A percentile compares a stretch with the other conserved stretches of the same genome.
These are phyloP conservation scores for Cladobotryum mycophilum DNA, from an alignment of 2,329 filamentous ascomycete genomes.

Conservation along the genomic window DNA sequence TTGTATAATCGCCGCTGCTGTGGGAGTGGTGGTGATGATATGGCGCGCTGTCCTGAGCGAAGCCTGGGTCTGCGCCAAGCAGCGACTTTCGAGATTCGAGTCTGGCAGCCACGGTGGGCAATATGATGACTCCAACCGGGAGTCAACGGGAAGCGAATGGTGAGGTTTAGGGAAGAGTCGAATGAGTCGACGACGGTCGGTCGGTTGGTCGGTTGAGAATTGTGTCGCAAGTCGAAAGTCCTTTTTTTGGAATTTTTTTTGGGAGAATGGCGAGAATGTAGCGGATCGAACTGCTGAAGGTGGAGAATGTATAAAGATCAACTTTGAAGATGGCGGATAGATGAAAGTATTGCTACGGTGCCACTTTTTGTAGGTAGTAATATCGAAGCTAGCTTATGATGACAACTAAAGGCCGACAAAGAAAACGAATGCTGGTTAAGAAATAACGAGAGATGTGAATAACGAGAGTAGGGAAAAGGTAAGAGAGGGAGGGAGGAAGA, in stretches of 20 bases:
- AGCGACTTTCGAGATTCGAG: conserved; percentile 36
- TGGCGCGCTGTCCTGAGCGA: conserved; percentile 25
- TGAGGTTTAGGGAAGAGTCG: neutral
- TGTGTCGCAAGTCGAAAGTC: neutral
- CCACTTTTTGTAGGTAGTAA: no score
- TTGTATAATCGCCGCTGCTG: conserved; percentile 22
- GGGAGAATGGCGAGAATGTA: neutral
- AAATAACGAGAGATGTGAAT: neutral
- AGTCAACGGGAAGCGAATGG: conserved; percentile 21
- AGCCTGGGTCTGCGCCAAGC: conserved; percentile 33
- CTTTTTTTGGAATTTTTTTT: neutral
- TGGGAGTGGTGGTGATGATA: conserved; percentile 19
- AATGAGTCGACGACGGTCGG: neutral
- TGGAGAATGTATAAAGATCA: neutral
- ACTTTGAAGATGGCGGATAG: no score
- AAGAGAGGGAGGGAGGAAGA: neutral
- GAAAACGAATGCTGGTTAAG: neutral
- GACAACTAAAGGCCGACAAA: neutral
- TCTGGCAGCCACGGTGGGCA: conserved; percentile 33
- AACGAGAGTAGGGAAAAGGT: neutral
- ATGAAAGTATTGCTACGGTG: no score
- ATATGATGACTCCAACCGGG: conserved; percentile 29
- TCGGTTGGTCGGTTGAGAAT: neutral
- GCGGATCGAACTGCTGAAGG: neutral
- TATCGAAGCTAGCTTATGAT: no score